Evolutionary conservation across 2,329 filamentous ascomycete species (phyloP).

Genomic region (Diaporthe destruens): DNA sequence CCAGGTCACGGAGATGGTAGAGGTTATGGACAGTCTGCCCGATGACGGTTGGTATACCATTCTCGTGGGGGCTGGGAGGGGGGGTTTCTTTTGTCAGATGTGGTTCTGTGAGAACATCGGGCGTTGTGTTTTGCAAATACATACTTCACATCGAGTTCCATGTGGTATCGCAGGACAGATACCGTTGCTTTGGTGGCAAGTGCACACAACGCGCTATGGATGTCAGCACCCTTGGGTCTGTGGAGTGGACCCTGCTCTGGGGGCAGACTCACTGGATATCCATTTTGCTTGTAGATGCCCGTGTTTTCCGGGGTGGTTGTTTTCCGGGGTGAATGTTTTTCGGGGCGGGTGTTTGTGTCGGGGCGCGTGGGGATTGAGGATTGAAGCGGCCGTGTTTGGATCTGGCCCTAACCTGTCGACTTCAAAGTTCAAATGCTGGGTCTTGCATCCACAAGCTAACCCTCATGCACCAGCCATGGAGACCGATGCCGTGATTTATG

Average conservation of each 20-base stretch:
- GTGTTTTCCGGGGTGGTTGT: too few relatives aligned
- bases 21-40: background rate
- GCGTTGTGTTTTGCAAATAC: background rate
- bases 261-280: background rate
- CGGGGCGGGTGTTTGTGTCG: too few relatives aligned
- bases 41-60: background rate
- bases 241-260: rapidly evolving
- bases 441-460: too few relatives aligned
- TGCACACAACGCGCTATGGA: background rate
- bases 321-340: too few relatives aligned
- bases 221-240: background rate
- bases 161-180: background rate
- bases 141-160: background rate
- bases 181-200: background rate
- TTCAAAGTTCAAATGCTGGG: background rate
- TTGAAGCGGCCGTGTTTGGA: background rate
- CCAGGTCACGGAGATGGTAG: conserved; percentile 7
- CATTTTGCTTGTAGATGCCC: background rate
- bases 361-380: background rate
- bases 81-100: background rate
- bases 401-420: background rate
- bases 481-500: background rate
- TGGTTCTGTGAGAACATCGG: background rate
- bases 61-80: background rate
- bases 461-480: background rate